Evolutionary conservation across 768 basidiomycete species (phyloP), one percentile per base, ranked within the genome.

Genomic region (Ephemerocybe angulata): DNA sequence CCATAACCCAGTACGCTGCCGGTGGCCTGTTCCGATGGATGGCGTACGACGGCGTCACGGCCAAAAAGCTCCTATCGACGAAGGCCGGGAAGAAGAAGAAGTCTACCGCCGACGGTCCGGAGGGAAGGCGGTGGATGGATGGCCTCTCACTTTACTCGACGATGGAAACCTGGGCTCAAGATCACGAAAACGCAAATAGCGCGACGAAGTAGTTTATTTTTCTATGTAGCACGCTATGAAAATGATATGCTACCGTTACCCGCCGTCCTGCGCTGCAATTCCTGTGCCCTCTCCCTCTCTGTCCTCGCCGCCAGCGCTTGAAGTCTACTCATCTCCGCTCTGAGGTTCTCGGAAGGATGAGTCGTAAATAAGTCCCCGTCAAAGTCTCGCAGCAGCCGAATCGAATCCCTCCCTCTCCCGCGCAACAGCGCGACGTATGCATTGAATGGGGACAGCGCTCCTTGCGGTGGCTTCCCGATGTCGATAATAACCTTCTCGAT

Each of bases 401-500:
- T 52, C 5, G 31, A 15, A 25, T 52, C 21, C 6, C 50, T 21
- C 3, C 50, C 50, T 24, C 33, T 11, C n/a, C 37, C 33, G 3
- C 46, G 8, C 6, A 24, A 48, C 30, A 70, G 42, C 2, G 66
- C 66, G 1, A 73, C 67, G 52, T 72, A 72, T 8, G 60, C 64
- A 29, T 63, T 67, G 54, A 74, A 75, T 0, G 63, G 65, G 0
- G 63, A 61, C 0, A 77, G 54, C 15, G 4, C 3, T 1, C 28
- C 17, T 0, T 54, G 53, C 0, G 70, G 68, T 3, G 73, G 70
- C 22, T 50, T 55, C 3, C 52, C 69, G 0, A 79, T 46, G 52
- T 78, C 72, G 3, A 77, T 66, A 0, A 75, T 57, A 0, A 73
- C 68, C 38, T 62, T 53, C 41, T 60, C 58, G 3, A 74, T 58